Evolutionary conservation across 2,329 filamentous ascomycete species (phyloP), one percentile per base, ranked within the genome.

Genomic region (Aspergillus tamarii): DNA sequence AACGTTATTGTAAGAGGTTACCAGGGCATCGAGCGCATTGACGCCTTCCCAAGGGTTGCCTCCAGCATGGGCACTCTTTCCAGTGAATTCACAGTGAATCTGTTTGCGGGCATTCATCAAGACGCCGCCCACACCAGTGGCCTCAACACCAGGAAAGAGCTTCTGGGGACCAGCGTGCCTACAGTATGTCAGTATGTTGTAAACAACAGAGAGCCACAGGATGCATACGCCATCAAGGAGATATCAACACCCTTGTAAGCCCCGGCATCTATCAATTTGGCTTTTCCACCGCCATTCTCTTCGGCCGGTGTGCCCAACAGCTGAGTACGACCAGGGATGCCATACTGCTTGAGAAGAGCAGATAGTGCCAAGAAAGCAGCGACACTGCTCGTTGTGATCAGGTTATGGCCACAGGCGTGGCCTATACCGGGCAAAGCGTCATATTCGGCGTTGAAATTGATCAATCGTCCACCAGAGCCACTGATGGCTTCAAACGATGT

Each of bases 21-120:
- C 77, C 26, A 87, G 69, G 0, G 85, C 86, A 67, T 89, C 87
- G 0, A 88, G 80, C 0, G 87, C 86, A 69, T 89, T 88, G 67
- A 85, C 80, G 0, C 87, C 87, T 6, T 85, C 78, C 85, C 85
- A 88, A 0, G 86, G 87, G n/a, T 78, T 82, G 3, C 82, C 82
- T 0, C 83, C 85, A 0, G 85, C 86, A 66, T 88, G 86, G 0
- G 87, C 85, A 61, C 83, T 83, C 57, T 80, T 81, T 1, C 87
- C 87, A 1, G 69, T 73, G 62, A 83, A 84, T 65, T 78, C 76
- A 53, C 80, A 77, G 21, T 70, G 67, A 23, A 80, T 68, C 41
- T 77, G 71, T 32, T 78, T 73, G 3, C 75, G 70, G 1, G 77
- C 76, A 46, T 78, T 76, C 69, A 73, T 75, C 9, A 72, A 56